These are phyloP conservation scores for Tephrocybe sp. DNA, from an alignment of 768 basidiomycete species.

Conservation along the genomic window DNA sequence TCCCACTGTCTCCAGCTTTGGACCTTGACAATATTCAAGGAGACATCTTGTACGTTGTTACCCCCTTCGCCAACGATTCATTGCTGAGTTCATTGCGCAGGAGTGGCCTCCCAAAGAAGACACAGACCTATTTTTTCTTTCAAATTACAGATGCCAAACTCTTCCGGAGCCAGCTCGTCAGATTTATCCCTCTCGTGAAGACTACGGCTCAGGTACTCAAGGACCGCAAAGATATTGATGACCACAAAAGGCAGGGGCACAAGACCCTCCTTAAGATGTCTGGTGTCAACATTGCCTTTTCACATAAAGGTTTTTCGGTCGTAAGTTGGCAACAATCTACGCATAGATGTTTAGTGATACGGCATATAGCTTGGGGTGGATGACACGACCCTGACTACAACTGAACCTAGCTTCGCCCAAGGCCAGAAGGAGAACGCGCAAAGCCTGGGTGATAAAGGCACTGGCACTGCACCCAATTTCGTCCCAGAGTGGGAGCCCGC, in stretches of 20 bases:
- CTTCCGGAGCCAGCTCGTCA: conserved; percentile 41
- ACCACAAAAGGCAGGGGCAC: conserved; percentile 35
- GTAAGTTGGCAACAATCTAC: conserved; percentile 18
- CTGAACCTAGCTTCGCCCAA: conserved; percentile 28
- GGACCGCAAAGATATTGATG: conserved; percentile 36
- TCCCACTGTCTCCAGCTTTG: conserved; percentile 19
- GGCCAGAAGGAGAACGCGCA: conserved; percentile 41
- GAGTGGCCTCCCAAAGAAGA: conserved; percentile 54
- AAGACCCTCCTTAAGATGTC: conserved; percentile 33
- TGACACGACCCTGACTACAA: conserved; percentile 32
- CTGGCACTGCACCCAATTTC: conserved; percentile 19
- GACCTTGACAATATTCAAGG: conserved; percentile 45
- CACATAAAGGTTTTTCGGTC: conserved; percentile 41
- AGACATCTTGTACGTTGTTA: conserved; percentile 38
- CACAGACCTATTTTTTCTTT: conserved; percentile 51
- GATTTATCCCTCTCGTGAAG: conserved; percentile 43
- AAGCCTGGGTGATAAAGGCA: conserved; percentile 35
- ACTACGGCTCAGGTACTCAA: conserved; percentile 39
- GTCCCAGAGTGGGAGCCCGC: conserved; percentile 45
- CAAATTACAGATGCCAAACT: conserved; percentile 37
- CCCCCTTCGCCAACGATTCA: not conserved
- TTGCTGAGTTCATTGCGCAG: conserved; percentile 23
- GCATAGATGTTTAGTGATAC: not conserved
- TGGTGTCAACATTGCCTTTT: conserved; percentile 54
- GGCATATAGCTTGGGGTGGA: conserved; percentile 34